phyloP scores from a whole-genome alignment of 2,329 filamentous ascomycete species.

The Cladorrhinum sp. region DNA sequence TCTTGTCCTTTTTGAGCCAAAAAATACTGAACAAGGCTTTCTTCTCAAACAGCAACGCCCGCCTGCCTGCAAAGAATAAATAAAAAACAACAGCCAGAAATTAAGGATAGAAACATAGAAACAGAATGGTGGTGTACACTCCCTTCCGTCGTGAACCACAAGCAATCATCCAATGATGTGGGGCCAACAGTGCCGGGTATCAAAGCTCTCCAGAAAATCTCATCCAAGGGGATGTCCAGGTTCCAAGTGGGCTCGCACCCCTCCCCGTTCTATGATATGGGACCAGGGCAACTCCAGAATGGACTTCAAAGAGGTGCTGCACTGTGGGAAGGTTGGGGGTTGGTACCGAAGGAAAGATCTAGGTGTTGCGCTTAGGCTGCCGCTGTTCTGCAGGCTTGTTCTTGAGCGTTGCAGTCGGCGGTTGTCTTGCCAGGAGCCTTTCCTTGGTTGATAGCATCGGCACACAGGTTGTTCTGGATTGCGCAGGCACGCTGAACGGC shows the following conservation, averaged over 20 bases:
- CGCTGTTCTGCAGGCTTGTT: constrained; percentile 41
- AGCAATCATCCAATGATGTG: not conserved
- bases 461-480: constrained; percentile 61
- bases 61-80: not conserved
- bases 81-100: not conserved
- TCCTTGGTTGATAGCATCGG: constrained; percentile 54
- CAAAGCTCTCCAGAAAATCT: not conserved
- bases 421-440: constrained; percentile 39
- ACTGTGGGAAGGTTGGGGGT: not conserved
- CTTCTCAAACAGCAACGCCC: not conserved
- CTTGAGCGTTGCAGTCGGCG: constrained; percentile 55
- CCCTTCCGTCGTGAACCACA: constrained; percentile 4
- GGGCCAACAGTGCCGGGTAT: not conserved
- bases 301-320: constrained; percentile 8
- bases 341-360: constrained; percentile 7
- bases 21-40: not conserved
- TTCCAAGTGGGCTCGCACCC: constrained; percentile 6
- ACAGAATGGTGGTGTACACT: constrained; percentile 12
- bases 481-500: constrained; percentile 61
- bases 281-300: not conserved
- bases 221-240: not conserved
- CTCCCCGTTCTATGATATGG: not conserved
- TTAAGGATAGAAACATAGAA: constrained; percentile 6
- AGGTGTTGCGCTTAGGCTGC: constrained; percentile 19
- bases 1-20: not conserved